Percentiles rank a stretch among this genome's conserved stretches.
Conservation (phyloP, 352 stramenopile species). For the Globisporangium solare region DNA sequence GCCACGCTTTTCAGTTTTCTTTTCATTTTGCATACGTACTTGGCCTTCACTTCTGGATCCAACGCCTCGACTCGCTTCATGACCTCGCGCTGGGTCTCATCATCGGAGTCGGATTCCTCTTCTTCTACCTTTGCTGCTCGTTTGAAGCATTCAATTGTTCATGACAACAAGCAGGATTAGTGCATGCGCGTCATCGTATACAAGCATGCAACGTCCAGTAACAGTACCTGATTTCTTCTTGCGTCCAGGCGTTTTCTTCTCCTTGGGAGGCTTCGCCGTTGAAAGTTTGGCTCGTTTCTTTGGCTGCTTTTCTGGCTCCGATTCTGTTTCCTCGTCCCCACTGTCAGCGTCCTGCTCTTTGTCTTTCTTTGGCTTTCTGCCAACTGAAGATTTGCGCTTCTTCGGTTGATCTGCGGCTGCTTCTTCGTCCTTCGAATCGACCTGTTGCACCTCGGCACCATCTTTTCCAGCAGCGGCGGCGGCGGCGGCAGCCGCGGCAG, state of each 20-base stretch:
- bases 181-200: background rate
- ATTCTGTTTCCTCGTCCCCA: conserved; percentile 32
- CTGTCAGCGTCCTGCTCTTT: background rate
- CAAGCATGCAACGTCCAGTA: background rate
- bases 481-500: background rate
- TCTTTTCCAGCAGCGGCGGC: background rate
- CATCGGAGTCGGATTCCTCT: conserved; percentile 31
- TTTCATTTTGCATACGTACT: conserved; percentile 21
- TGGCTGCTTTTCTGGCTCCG: conserved; percentile 39
- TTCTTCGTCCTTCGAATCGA: background rate
- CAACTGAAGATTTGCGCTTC: conserved; percentile 16
- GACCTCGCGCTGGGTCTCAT: conserved; percentile 30
- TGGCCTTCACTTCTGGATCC: conserved; percentile 48
- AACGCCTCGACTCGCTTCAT: conserved; percentile 44
- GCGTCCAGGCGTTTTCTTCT: conserved; percentile 30
- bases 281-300: conserved; percentile 37
- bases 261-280: conserved; percentile 4
- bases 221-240: conserved; percentile 36
- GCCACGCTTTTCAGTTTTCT: too few species aligned
- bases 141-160: too few species aligned
- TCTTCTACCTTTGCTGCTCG: conserved; percentile 5
- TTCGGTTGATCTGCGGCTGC: conserved; percentile 11
- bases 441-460: background rate
- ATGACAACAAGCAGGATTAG: too few species aligned
- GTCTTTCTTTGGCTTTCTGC: conserved; percentile 13